Evolutionary conservation across 805 yeast genomes (phyloP).

Genomic region (Starmerella gropengiesseri): DNA sequence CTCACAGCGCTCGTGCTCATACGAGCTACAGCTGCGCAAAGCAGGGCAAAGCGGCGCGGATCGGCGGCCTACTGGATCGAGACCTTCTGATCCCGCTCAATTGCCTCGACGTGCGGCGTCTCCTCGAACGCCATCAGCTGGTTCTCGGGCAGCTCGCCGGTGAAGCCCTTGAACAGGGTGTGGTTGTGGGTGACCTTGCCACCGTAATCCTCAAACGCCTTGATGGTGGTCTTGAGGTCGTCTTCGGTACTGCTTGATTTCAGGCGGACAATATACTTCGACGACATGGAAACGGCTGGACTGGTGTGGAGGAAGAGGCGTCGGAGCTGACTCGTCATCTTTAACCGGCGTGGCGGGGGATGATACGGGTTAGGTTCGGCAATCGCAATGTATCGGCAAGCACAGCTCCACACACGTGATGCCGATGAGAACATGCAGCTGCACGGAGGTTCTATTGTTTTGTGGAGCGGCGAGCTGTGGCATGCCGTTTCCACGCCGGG

Average conservation of each 20-base stretch:
- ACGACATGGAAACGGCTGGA: too few relatives aligned
- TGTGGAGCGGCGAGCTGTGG: too few relatives aligned
- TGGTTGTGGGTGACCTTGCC: conserved; percentile 28
- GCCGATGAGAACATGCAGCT: too few relatives aligned
- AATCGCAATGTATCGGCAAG: conserved; percentile 9
- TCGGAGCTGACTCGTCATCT: conserved; percentile 2
- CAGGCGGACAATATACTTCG: conserved; percentile 22
- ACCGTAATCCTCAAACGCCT: conserved; percentile 24
- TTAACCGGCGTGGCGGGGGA: conserved; percentile 7
- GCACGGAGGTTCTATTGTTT: too few relatives aligned
- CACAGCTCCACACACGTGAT: too few relatives aligned
- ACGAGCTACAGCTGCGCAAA: too few relatives aligned
- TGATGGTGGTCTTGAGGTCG: conserved; percentile 21
- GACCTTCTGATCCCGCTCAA: conserved; percentile 28
- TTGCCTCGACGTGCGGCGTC: conserved; percentile 24
- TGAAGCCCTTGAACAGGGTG: conserved; percentile 31
- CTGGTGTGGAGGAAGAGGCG: conserved; percentile 1
- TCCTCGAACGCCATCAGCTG: conserved; percentile 25
- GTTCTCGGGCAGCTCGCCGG: conserved; percentile 28
- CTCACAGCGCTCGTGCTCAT: too few relatives aligned
- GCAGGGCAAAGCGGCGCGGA: too few relatives aligned
- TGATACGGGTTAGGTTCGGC: conserved; percentile 1
- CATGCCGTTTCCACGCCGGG: too few relatives aligned
- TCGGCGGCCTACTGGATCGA: conserved; percentile 18
- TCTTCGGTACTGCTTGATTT: conserved; percentile 22